Evolutionary conservation across 208 protist species (phyloP).

Genomic region (Zelonia costaricensis): DNA sequence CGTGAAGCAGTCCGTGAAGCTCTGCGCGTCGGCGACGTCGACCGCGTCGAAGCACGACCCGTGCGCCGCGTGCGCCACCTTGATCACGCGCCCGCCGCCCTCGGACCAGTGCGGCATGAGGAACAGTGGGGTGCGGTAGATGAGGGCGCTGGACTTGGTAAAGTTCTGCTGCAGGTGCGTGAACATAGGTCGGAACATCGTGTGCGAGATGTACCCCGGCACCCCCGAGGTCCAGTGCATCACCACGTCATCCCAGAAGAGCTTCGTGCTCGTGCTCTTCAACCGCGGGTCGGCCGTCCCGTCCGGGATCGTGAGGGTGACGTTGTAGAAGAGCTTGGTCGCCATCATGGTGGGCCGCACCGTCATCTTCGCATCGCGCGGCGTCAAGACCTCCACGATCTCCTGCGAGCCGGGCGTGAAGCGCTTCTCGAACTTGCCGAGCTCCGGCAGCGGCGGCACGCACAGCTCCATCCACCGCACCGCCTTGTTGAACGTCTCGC

Average conservation of each 20-base stretch:
- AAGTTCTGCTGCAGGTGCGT: slow-evolving; percentile 92
- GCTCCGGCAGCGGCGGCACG: slow-evolving; percentile 85
- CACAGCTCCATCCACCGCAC: slow-evolving; percentile 91
- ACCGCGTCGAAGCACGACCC: slow-evolving; percentile 87
- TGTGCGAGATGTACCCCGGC: slow-evolving; percentile 90
- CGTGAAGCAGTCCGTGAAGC: slow-evolving; percentile 91
- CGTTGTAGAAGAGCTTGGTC: slow-evolving; percentile 92
- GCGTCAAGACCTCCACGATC: slow-evolving; percentile 89
- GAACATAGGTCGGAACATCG: slow-evolving; percentile 92
- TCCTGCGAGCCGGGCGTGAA: slow-evolving; percentile 92
- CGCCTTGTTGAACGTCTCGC: slow-evolving; percentile 59
- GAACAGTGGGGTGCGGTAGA: slow-evolving; percentile 87
- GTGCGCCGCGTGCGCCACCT: slow-evolving; percentile 87
- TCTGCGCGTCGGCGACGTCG: slow-evolving; percentile 88
- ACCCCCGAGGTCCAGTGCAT: slow-evolving; percentile 88
- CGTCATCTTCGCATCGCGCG: slow-evolving; percentile 89
- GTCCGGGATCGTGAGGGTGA: slow-evolving; percentile 88
- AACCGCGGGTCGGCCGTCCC: slow-evolving; percentile 76
- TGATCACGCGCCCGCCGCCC: slow-evolving; percentile 84
- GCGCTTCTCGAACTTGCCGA: slow-evolving; percentile 84
- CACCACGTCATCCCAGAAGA: slow-evolving; percentile 92
- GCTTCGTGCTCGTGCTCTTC: slow-evolving; percentile 84
- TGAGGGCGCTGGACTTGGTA: slow-evolving; percentile 70
- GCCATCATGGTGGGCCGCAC: slow-evolving; percentile 92
- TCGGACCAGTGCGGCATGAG: slow-evolving; percentile 91